Percentiles rank a stretch among this genome's conserved stretches.
phyloP scores from a whole-genome alignment of 208 protist genomes.

The Trypanosoma boissoni region DNA sequence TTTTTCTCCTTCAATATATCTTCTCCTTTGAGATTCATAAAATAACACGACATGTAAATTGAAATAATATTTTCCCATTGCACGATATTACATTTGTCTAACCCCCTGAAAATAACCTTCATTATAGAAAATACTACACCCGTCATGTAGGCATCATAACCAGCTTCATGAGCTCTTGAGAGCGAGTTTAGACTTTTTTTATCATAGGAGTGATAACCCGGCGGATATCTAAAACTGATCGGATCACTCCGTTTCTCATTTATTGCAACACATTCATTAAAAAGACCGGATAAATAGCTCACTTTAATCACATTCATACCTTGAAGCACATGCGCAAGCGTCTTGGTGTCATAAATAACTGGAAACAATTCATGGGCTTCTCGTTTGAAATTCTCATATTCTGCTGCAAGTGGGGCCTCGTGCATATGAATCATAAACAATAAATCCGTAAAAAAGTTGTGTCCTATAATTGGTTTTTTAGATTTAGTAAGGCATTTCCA shows the following conservation, averaged over 20 bases:
- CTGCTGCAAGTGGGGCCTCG: constrained; percentile 34
- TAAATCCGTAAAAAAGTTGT: constrained; percentile 78
- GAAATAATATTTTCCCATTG: constrained; percentile 53
- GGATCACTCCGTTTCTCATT: constrained; percentile 3
- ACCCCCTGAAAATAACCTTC: constrained; percentile 17
- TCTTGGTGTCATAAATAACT: constrained; percentile 73
- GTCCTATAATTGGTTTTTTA: constrained; percentile 72
- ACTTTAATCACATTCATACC: constrained; percentile 15
- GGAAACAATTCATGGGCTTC: constrained; percentile 34
- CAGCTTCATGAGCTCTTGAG: constrained; percentile 58
- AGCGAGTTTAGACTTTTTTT: constrained; percentile 14
- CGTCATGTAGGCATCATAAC: constrained; percentile 81
- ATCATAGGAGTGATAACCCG: constrained; percentile 62
- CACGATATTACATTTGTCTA: constrained; percentile 5
- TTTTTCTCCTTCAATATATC: constrained; percentile 23
- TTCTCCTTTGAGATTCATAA: constrained; percentile 21
- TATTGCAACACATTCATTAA: constrained; percentile 29
- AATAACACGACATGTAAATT: constrained; percentile 40
- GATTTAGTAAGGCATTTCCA: constrained; percentile 62
- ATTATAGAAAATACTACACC: constrained; percentile 46
- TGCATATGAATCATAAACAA: constrained; percentile 88
- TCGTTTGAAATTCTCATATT: constrained; percentile 55
- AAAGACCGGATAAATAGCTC: constrained; percentile 42
- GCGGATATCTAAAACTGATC: constrained; percentile 29
- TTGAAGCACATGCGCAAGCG: constrained; percentile 26